A percentile compares a stretch with the other conserved stretches of the same genome.
These are phyloP conservation scores for Coix lacrymajobi DNA, from an alignment of 176 grass and related monocot species.

Conservation along the genomic window DNA sequence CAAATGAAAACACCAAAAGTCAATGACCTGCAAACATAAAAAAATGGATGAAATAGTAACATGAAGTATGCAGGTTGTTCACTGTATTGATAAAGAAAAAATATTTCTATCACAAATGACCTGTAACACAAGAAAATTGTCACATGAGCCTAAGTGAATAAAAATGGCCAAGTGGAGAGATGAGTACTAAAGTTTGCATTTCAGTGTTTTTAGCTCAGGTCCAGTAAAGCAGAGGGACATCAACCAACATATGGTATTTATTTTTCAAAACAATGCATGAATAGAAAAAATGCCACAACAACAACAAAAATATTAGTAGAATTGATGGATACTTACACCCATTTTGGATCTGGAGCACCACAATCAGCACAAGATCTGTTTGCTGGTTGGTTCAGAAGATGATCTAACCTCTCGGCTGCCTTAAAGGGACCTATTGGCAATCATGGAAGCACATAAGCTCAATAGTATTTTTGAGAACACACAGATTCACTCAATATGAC, in stretches of 20 bases:
- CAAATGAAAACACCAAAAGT: constrained; percentile 93
- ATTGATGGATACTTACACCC: constrained; percentile 69
- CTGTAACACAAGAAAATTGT: background rate
- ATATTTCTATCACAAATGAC: background rate
- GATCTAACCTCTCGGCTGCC: constrained; percentile 54
- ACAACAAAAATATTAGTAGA: background rate
- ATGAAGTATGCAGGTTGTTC: background rate
- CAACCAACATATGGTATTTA: background rate
- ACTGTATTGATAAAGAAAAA: background rate
- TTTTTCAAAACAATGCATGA: background rate
- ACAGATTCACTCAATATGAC: background rate
- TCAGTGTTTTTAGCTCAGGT: background rate
- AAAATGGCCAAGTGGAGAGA: background rate
- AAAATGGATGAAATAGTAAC: constrained; percentile 3
- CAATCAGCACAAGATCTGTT: constrained; percentile 81
- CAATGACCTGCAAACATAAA: constrained; percentile 51
- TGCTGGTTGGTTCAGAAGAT: constrained; percentile 57
- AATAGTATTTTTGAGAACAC: background rate
- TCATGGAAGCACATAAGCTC: constrained; percentile 2
- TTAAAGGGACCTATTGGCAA: constrained; percentile 12
- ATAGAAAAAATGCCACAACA: background rate
- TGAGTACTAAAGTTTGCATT: background rate
- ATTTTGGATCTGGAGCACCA: constrained; percentile 85
- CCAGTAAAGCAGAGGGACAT: background rate
- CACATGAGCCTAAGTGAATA: background rate